Evolutionary conservation across 2,329 filamentous ascomycete species (phyloP).

Genomic region (Fusarium sp.): DNA sequence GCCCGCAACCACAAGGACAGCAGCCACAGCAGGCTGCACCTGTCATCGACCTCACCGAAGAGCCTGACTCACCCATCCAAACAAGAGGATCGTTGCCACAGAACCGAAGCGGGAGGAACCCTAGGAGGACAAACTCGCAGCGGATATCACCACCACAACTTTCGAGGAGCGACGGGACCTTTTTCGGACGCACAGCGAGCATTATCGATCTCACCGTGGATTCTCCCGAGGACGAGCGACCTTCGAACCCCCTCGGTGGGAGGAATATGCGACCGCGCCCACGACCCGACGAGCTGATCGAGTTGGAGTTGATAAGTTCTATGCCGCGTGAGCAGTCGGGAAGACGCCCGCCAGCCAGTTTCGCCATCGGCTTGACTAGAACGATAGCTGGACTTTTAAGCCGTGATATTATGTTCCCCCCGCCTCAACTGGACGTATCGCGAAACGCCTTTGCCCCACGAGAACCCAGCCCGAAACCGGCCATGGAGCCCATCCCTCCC

Average conservation of each 20-base stretch:
- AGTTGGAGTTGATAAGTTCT: slow-evolving; percentile 39
- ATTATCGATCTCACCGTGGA: slow-evolving; percentile 66
- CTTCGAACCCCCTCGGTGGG: slow-evolving; percentile 30
- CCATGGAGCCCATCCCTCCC: slow-evolving; percentile 71
- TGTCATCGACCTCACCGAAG: slow-evolving; percentile 62
- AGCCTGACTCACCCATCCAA: slow-evolving; percentile 59
- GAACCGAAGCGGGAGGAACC: slow-evolving; percentile 45
- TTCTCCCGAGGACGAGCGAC: slow-evolving; percentile 49
- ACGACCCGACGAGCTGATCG: slow-evolving; percentile 41
- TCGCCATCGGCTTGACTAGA: slow-evolving; percentile 40
- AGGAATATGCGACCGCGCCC: slow-evolving; percentile 15
- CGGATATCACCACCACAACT: slow-evolving; percentile 55
- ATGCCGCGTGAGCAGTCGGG: slow-evolving; percentile 37
- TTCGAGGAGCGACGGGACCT: slow-evolving; percentile 57
- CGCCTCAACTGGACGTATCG: slow-evolving; percentile 38
- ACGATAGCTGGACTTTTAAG: slow-evolving; percentile 42
- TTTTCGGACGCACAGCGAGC: slow-evolving; percentile 46
- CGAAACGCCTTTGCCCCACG: slow-evolving; percentile 47
- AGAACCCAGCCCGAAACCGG: slow-evolving; percentile 54
- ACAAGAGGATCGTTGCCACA: slow-evolving; percentile 46
- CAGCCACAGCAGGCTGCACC: slow-evolving; percentile 37
- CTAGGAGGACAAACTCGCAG: slow-evolving; percentile 55
- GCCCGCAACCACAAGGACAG: neutral
- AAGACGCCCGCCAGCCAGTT: slow-evolving; percentile 25
- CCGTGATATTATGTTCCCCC: slow-evolving; percentile 36